Evolutionary conservation across 768 basidiomycete genomes (phyloP).

Genomic region (Kwoniella dejecticola): DNA sequence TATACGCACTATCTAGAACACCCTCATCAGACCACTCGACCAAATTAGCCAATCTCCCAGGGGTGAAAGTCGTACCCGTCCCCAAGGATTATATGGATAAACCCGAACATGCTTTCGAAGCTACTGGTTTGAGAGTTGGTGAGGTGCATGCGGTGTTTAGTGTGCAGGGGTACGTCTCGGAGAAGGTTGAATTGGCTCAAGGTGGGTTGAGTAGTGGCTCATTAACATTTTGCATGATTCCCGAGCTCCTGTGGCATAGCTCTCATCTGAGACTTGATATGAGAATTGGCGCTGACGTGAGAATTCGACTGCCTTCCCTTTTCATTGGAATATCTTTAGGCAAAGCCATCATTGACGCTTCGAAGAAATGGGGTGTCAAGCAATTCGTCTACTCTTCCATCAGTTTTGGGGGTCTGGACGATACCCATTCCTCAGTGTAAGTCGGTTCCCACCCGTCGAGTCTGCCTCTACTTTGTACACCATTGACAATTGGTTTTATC

Average conservation of each 20-base stretch:
- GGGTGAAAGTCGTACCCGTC: constrained; percentile 27
- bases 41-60: constrained; percentile 22
- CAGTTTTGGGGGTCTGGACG: constrained; percentile 23
- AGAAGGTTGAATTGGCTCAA: constrained; percentile 23
- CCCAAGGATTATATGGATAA: constrained; percentile 31
- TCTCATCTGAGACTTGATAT: too few species aligned
- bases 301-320: too few species aligned
- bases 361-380: constrained; percentile 22
- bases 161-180: constrained; percentile 32
- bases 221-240: too few species aligned
- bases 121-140: constrained; percentile 12
- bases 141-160: constrained; percentile 29
- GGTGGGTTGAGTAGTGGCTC: too few species aligned
- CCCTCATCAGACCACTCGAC: constrained; percentile 10
- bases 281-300: too few species aligned
- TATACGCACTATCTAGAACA: constrained; percentile 28
- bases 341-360: constrained; percentile 28
- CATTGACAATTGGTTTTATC: too few species aligned
- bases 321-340: too few species aligned
- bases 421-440: constrained; percentile 17
- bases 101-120: constrained; percentile 21
- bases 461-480: too few species aligned
- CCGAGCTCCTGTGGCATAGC: too few species aligned
- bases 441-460: neutral
- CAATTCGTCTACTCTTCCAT: constrained; percentile 33